Base-by-base conservation (phyloP, 139 green algal species). In the Volvox reticuliferus region DNA sequence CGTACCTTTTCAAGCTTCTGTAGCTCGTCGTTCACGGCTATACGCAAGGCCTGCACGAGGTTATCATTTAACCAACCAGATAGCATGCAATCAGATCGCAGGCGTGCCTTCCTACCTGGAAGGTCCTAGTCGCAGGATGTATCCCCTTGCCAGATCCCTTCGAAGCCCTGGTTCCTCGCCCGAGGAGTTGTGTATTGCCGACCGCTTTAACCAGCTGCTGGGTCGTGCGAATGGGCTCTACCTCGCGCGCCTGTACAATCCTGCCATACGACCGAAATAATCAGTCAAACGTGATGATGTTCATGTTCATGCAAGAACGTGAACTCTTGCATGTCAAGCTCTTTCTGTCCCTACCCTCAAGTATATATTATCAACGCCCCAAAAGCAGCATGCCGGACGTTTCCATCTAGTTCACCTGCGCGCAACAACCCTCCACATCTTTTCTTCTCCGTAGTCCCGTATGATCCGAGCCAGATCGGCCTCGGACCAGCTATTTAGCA, bases 11-110 rank as follows among this genome's bases (percentile, higher is more conserved):
- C 94, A 36, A 98, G 87, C 73, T 92, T 93, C 22, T 81, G 36
- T 22, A 99, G 95, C 95, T 99, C 98, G 89, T 98, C 96, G 92
- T 99, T 99, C 2, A 99, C 98, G 13, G 97, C 98, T 36, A 99
- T 99, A 30, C 98, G 94, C 26, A 99, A 89, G 2, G 97, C 98
- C 96, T 98, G 96, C 65, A 9, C 65, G 65, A 5, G 21, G 9
- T 55, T 55, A 55, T 55, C 9, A 55, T 55, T 5, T 55, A 55
- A 55, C 44, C 44, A 55, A 55, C 44, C 44, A 55, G 44, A 55
- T 9, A 55, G 9, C 44, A 55, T 55, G 44, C 5, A 55, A 55
- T 9, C 9, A 14, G 44, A 55, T 14, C n/a, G 9, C 44, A 55
- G 5, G 9, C 44, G 9, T 14, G 44, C 65, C 65, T 24, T 1